Percentiles rank a stretch among this genome's conserved stretches.
phyloP scores from a whole-genome alignment of 1,139 yeast species.

The Schwanniomyces etchellsii region DNA sequence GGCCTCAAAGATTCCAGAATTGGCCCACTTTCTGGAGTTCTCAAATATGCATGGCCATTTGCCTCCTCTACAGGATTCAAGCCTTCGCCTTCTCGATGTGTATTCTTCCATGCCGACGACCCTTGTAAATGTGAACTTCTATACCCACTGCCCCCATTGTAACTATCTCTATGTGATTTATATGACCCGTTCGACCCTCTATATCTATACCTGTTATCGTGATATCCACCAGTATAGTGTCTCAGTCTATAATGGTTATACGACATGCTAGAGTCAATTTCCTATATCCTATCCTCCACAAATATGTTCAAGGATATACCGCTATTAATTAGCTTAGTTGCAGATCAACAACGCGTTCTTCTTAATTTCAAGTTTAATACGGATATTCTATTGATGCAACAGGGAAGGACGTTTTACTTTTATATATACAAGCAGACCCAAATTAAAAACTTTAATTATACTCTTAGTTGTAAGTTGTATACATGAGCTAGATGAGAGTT shows the following conservation, averaged over 20 bases:
- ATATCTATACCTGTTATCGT: conserved; percentile 6
- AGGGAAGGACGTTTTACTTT: no score
- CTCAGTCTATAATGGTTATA: conserved; percentile 11
- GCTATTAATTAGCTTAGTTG: no score
- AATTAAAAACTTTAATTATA: no score
- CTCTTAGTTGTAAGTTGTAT: no score
- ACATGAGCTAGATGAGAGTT: no score
- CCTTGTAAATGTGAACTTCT: background rate
- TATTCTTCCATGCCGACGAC: background rate
- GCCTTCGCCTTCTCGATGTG: background rate
- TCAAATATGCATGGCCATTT: background rate
- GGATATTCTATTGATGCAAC: no score
- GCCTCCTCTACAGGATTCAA: no score
- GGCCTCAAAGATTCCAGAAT: background rate
- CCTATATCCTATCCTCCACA: no score
- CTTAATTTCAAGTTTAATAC: no score
- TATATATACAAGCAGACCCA: no score
- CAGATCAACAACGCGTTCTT: no score
- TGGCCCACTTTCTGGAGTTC: background rate
- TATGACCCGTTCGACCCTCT: background rate
- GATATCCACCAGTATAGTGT: conserved; percentile 10
- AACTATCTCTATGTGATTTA: conserved; percentile 2
- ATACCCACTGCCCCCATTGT: conserved; percentile 1
- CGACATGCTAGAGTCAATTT: conserved; percentile 8
- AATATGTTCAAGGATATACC: no score